Evolutionary conservation across 2,329 filamentous ascomycete species (phyloP).

Genomic region (Fusarium graminum): DNA sequence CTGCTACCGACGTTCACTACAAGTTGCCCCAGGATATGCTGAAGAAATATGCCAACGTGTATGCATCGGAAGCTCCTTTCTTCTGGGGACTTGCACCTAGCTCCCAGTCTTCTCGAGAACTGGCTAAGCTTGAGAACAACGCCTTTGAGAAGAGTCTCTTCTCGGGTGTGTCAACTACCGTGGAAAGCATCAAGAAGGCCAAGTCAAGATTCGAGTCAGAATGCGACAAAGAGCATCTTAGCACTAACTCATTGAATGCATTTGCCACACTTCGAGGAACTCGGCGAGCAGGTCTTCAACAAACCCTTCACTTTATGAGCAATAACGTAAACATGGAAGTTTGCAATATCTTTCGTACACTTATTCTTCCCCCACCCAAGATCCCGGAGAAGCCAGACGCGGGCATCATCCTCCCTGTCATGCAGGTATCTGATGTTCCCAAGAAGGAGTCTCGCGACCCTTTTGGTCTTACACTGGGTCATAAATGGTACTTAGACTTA

Average conservation of each 20-base stretch:
- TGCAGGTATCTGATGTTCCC: slow-evolving; percentile 40
- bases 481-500: slow-evolving; percentile 38
- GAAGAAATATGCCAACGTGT: slow-evolving; percentile 28
- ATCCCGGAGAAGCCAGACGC: slow-evolving; percentile 34
- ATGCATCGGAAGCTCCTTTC: slow-evolving; percentile 19
- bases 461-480: slow-evolving; percentile 47
- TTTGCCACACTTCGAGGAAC: slow-evolving; percentile 58
- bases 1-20: slow-evolving; percentile 47
- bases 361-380: slow-evolving; percentile 52
- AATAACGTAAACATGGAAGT: slow-evolving; percentile 55
- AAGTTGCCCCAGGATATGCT: slow-evolving; percentile 33
- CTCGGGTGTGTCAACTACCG: slow-evolving; percentile 42
- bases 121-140: slow-evolving; percentile 53
- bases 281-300: slow-evolving; percentile 61
- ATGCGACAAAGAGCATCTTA: slow-evolving; percentile 1
- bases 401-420: slow-evolving; percentile 42
- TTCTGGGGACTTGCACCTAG: slow-evolving; percentile 20
- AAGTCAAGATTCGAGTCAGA: slow-evolving; percentile 23
- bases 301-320: slow-evolving; percentile 56
- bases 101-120: slow-evolving; percentile 47
- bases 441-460: slow-evolving; percentile 47
- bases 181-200: slow-evolving; percentile 10
- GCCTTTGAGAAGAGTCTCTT: slow-evolving; percentile 54
- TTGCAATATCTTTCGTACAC: slow-evolving; percentile 54
- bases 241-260: slow-evolving; percentile 22